These are phyloP conservation scores for Populus davidiana DNA, from an alignment of 345 rosid genomes.

Conservation along the genomic window DNA sequence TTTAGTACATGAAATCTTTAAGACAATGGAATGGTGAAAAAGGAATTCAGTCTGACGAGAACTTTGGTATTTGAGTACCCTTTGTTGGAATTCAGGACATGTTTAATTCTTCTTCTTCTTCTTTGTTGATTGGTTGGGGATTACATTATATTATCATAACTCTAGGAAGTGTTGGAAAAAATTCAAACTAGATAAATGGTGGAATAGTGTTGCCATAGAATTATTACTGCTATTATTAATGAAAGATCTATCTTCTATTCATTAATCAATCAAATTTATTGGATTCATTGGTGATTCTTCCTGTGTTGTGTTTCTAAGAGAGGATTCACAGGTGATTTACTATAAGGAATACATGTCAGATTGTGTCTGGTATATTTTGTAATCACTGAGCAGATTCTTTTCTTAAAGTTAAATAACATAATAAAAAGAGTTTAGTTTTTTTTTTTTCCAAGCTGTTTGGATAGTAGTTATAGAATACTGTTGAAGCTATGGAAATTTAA, in stretches of 20 bases:
- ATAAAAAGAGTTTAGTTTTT: background rate
- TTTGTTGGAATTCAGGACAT: background rate
- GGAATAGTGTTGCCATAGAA: background rate
- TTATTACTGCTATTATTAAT: background rate
- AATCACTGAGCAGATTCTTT: background rate
- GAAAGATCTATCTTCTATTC: background rate
- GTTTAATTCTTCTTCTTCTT: background rate
- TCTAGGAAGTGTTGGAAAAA: background rate
- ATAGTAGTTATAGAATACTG: background rate
- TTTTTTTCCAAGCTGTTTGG: background rate
- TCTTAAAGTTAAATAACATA: background rate
- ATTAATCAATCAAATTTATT: too few species aligned
- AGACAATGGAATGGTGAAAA: background rate
- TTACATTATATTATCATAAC: background rate
- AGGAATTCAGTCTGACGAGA: background rate
- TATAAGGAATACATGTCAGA: background rate
- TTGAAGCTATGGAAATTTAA: background rate
- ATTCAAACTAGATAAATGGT: too few species aligned
- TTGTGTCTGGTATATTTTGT: background rate
- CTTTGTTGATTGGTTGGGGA: background rate
- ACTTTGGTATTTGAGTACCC: background rate
- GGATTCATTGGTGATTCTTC: background rate
- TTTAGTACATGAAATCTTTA: background rate
- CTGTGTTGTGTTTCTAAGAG: background rate
- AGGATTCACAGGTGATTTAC: background rate